Evolutionary conservation across 129 eudicot genomes (phyloP).

Genomic region (Erigeron canadensis): DNA sequence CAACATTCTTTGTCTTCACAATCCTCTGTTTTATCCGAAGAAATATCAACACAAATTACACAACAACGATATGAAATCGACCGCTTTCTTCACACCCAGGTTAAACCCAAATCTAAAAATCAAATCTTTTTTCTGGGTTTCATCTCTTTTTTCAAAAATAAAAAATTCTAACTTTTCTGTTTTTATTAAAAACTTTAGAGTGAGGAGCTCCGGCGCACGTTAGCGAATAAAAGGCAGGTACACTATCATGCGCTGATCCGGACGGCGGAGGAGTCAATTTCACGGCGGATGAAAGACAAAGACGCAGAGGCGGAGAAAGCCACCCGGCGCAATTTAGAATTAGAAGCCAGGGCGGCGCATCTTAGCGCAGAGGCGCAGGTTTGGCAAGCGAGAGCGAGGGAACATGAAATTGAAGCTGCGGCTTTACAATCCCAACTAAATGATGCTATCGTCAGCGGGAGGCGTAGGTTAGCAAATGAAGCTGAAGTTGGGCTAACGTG

Average conservation of each 20-base stretch:
- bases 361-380: slow-evolving; percentile 54
- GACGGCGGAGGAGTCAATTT: slow-evolving; percentile 50
- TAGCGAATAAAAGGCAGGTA: slow-evolving; percentile 56
- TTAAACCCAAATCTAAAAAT: background rate
- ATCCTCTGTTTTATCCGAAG: slow-evolving; percentile 48
- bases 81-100: slow-evolving; percentile 60
- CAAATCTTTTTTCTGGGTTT: background rate
- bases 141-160: background rate
- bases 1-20: slow-evolving; percentile 39
- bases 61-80: slow-evolving; percentile 61
- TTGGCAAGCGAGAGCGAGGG: slow-evolving; percentile 59
- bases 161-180: background rate
- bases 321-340: slow-evolving; percentile 43
- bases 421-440: slow-evolving; percentile 57
- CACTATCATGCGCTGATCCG: slow-evolving; percentile 51
- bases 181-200: slow-evolving; percentile 23
- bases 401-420: slow-evolving; percentile 51
- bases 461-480: slow-evolving; percentile 4
- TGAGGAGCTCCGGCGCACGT: slow-evolving; percentile 61
- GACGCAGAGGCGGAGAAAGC: slow-evolving; percentile 65
- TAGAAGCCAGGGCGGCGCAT: slow-evolving; percentile 60
- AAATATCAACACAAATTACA: slow-evolving; percentile 46
- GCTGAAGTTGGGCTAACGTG: slow-evolving; percentile 29
- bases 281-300: slow-evolving; percentile 48
- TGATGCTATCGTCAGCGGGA: slow-evolving; percentile 42